Conservation (phyloP, 192 early-diverging fungal genomes). For the Coemansia sp. region DNA sequence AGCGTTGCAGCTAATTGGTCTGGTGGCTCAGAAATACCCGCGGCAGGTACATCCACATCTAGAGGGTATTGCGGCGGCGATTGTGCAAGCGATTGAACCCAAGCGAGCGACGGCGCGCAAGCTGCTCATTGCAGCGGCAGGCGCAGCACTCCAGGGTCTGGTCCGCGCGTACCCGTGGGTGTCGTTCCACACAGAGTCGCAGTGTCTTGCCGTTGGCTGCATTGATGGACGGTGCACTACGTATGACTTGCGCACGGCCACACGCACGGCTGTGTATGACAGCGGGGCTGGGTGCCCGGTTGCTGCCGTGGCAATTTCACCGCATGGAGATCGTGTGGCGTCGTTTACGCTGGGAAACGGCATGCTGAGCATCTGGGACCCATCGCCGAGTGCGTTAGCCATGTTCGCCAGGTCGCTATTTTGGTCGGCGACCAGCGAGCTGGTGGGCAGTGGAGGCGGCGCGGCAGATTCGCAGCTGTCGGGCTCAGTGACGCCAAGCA, state of each 20-base stretch:
- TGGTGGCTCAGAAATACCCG: slow-evolving; percentile 32
- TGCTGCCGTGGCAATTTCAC: slow-evolving; percentile 45
- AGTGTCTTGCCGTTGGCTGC: slow-evolving; percentile 38
- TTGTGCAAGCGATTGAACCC: slow-evolving; percentile 44
- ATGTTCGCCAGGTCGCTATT: slow-evolving; percentile 49
- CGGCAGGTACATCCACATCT: slow-evolving; percentile 25
- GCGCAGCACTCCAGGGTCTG: slow-evolving; percentile 43
- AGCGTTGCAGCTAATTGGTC: slow-evolving; percentile 43
- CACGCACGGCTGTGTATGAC: slow-evolving; percentile 38
- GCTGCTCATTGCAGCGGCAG: slow-evolving; percentile 39
- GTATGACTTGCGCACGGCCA: slow-evolving; percentile 46
- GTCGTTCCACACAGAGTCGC: slow-evolving; percentile 39
- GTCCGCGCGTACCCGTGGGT: slow-evolving; percentile 42
- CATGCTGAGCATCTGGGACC: slow-evolving; percentile 45
- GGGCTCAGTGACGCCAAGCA: slow-evolving; percentile 33
- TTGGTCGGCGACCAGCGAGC: slow-evolving; percentile 17
- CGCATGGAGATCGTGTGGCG: slow-evolving; percentile 40
- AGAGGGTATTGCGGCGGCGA: slow-evolving; percentile 25
- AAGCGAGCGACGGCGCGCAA: slow-evolving; percentile 34
- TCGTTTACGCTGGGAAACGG: slow-evolving; percentile 45
- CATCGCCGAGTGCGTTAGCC: slow-evolving; percentile 44
- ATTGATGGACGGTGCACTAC: slow-evolving; percentile 38
- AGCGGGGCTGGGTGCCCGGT: slow-evolving; percentile 19
- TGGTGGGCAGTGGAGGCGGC: background rate
- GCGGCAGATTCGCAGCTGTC: slow-evolving; percentile 3